Evolutionary conservation across 2,329 filamentous ascomycete genomes (phyloP), one percentile per base, ranked within the genome.

Genomic region (Cordyceps sp.): DNA sequence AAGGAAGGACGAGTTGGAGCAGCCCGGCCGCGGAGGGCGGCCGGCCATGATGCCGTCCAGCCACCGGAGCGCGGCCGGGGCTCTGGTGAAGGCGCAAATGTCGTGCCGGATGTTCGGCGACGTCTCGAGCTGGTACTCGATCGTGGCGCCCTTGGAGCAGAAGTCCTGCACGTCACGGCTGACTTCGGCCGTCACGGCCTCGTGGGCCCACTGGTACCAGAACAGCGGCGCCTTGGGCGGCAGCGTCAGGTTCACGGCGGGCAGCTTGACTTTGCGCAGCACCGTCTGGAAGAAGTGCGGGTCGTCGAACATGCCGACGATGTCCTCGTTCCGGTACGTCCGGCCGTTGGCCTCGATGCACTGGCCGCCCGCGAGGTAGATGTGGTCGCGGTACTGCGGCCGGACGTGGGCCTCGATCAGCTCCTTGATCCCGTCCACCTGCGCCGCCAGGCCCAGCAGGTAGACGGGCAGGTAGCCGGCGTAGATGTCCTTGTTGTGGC

Each of bases 391-490:
- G 22, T 36, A 38, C 30, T 42, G 20, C 1, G 44, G 41, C 17
- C 34, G 36, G 4, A 48, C 29, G 13, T 42, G 35, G n/a, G 39
- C 14, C 1, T 42, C 26, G 1, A 47, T n/a, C 7, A 37, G 19
- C 3, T 26, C 15, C 2, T 21, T 32, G 5, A 46, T 19, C n/a
- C 37, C 37, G 1, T 42, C 38, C 16, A 44, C 44, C 34, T 48
- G 39, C 19, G 37, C 38, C n/a, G 38, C 26, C 5, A 49, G 30
- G 4, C 45, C 45, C 3, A 45, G 26, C 3, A 48, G 25, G 13
- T 39, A 40, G 5, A 40, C 29, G 2, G 40, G 36, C 7, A 48
- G 39, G 14, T 48, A 36, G 6, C 45, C 46, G 1, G 41, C 39
- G 12, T 25, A 29, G 8, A 31, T 18, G 2, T 29, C 27, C 10